Evolutionary conservation across 31 red algal species (phyloP).

Genomic region (Odonthalia washingtoniensis): DNA sequence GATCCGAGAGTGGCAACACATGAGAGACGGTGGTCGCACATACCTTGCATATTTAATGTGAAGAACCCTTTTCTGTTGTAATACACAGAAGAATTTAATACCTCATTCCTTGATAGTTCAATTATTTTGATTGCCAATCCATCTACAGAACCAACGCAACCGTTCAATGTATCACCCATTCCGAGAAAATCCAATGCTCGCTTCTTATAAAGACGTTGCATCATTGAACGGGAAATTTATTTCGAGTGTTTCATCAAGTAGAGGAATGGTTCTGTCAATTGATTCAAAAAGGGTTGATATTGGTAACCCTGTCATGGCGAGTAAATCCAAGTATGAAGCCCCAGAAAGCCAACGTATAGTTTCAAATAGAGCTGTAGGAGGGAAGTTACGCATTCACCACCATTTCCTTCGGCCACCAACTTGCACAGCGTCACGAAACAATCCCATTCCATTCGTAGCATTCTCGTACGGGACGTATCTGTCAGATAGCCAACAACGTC

Average conservation of each 20-base stretch:
- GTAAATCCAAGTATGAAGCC: background rate
- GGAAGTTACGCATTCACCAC: no score
- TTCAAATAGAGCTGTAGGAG: background rate
- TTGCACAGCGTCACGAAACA: no score
- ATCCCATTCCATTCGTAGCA: no score
- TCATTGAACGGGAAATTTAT: background rate
- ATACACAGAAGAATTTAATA: no score
- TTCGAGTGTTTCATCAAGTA: no score
- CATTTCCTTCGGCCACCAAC: no score
- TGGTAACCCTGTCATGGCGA: background rate
- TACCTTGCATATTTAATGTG: conserved; percentile 1
- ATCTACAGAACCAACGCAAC: conserved; percentile 49
- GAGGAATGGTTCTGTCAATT: background rate
- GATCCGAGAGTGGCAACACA: conserved; percentile 17
- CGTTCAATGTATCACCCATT: background rate
- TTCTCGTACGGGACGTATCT: no score
- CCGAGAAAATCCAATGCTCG: background rate
- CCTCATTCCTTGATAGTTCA: conserved; percentile 25
- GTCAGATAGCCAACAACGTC: no score
- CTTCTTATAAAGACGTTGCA: background rate
- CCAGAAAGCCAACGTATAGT: background rate
- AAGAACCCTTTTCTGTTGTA: conserved; percentile 20
- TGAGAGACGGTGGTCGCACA: conserved; percentile 35
- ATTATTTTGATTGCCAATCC: no score
- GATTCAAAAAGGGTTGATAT: no score